Evolutionary conservation across 805 yeast genomes (phyloP), one percentile per base, ranked within the genome.

Genomic region (Metschnikowia peoriensis): DNA sequence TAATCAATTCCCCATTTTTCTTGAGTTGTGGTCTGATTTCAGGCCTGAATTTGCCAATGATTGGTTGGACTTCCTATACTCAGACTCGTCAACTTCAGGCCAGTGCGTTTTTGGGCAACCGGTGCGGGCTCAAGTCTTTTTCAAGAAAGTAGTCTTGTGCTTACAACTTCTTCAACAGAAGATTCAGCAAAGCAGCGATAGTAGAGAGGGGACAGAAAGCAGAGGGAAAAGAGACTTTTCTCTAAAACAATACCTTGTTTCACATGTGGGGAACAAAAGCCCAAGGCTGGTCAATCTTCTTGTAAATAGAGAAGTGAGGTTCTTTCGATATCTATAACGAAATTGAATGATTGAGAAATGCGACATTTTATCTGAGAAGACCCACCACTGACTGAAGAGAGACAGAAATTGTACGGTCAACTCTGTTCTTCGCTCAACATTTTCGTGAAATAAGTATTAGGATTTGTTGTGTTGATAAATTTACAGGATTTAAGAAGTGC

Each of bases 121-220:
- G 67, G 6, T 83, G 82, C 39, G 81, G 80, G 38, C 80, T 63
- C 59, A 86, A 84, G 38, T 77, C 77, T 32, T 83, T 62, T 41
- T 87, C 70, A 52, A 74, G 67, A 61, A 86, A 82, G 2, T 87
- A 72, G 63, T 86, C 22, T 86, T 0, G 92, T 86, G 47, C 77
- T 69, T 12, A 86, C 88, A 2, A 90, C 90, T 62, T 86, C 92
- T 65, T 86, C 92, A 46, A 86, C 70, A 62, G 86, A 86, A 62
- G 86, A 86, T 1, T 92, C 91, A 44, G 86, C 92, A 64, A 86
- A 85, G 54, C 92, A 70, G 60, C 86, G 92, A 60, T 91, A 86
- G 39, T 83, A 77, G 44, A 77, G 74, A 10, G 92, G 91, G 44
- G 78, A 72, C 28, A 80, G 51, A 45, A 86, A 66, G 68, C 86